phyloP scores from a whole-genome alignment of 1,284 basidiomycete species.

The Naganishia sp. region DNA sequence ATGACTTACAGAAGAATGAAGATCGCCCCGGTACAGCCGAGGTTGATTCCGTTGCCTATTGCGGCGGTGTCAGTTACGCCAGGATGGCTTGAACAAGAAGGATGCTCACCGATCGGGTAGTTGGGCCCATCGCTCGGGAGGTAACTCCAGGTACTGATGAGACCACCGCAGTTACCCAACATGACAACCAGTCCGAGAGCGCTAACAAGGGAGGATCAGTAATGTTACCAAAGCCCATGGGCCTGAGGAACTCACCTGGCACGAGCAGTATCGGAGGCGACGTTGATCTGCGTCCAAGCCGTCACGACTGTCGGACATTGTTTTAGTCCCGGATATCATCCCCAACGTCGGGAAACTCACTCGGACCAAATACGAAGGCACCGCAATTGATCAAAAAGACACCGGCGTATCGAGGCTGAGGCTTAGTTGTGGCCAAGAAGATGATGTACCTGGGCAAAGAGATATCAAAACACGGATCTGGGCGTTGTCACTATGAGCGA shows the following conservation, averaged over 20 bases:
- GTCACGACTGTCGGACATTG: conserved; percentile 9
- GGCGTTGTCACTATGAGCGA: too few species aligned
- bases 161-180: conserved; percentile 36
- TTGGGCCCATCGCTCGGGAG: conserved; percentile 32
- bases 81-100: neutral
- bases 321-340: too few species aligned
- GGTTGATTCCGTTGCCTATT: conserved; percentile 26
- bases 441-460: too few species aligned
- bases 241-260: conserved; percentile 3
- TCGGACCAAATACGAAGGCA: conserved; percentile 30
- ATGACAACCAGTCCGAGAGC: conserved; percentile 28
- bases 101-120: conserved; percentile 27
- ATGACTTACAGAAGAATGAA: conserved; percentile 12
- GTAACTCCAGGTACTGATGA: conserved; percentile 39
- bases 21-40: conserved; percentile 15
- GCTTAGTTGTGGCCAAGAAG: conserved; percentile 38
- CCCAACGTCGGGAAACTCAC: neutral
- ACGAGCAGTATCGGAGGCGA: conserved; percentile 26
- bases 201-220: neutral
- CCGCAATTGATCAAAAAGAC: conserved; percentile 32
- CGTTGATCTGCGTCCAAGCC: conserved; percentile 31
- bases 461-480: too few species aligned
- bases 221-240: neutral
- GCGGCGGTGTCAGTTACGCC: neutral
- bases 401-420: conserved; percentile 30